Conservation (phyloP, 2,329 filamentous ascomycete species). For the Fusarium annulatum region DNA sequence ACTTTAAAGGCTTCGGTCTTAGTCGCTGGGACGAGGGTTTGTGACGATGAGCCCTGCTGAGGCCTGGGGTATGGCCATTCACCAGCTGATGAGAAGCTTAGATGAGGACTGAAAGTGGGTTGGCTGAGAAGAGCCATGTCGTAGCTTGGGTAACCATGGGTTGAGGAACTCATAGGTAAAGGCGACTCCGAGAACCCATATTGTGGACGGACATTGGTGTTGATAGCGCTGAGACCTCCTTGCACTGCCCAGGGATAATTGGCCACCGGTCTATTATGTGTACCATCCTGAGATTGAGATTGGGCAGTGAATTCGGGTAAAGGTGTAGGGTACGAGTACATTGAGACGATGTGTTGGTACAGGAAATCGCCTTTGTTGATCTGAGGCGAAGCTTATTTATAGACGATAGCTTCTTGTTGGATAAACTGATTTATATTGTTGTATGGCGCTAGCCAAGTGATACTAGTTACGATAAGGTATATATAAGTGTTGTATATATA, state of each 20-base stretch:
- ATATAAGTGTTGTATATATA: background rate
- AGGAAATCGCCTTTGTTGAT: constrained; percentile 7
- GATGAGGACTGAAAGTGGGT: background rate
- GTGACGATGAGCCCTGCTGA: background rate
- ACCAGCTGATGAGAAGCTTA: background rate
- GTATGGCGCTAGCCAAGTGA: background rate
- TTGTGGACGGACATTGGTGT: constrained; percentile 8
- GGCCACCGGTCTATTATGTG: constrained; percentile 5
- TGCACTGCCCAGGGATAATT: constrained; percentile 15
- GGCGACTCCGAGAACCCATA: constrained; percentile 19
- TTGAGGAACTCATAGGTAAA: background rate
- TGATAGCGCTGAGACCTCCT: constrained; percentile 3
- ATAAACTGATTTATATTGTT: constrained; percentile 3
- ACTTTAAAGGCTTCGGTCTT: background rate
- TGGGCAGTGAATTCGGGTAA: constrained; percentile 7
- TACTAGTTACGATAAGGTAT: background rate
- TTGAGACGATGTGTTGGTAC: constrained; percentile 14
- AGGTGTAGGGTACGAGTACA: constrained; percentile 16
- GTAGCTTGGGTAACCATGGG: constrained; percentile 2
- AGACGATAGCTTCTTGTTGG: background rate
- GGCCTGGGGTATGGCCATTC: background rate
- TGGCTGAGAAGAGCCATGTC: background rate
- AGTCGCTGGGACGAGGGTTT: background rate
- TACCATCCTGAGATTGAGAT: background rate
- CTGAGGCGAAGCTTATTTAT: constrained; percentile 15